These are phyloP conservation scores for Fusarium sp. DNA, from an alignment of 2,329 filamentous ascomycete species.

Conservation along the genomic window DNA sequence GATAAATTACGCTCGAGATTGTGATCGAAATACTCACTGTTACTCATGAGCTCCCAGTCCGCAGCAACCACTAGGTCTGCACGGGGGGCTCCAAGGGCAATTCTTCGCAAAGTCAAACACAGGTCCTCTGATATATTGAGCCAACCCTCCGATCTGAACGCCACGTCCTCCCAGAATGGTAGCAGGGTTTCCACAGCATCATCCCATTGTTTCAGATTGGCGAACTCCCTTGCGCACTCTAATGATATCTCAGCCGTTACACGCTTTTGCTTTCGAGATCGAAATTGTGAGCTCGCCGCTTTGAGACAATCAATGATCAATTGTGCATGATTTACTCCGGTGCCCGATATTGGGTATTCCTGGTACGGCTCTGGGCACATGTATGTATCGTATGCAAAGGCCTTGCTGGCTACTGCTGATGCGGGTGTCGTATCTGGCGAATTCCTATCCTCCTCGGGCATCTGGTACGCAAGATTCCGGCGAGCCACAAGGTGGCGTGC, in stretches of 20 bases:
- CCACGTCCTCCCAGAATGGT: conserved; percentile 66
- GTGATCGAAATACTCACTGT: conserved; percentile 53
- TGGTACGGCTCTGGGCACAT: conserved; percentile 71
- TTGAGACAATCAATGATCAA: conserved; percentile 64
- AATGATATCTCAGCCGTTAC: conserved; percentile 65
- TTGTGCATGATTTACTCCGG: conserved; percentile 63
- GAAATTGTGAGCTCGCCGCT: conserved; percentile 63
- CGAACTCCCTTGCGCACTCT: conserved; percentile 66
- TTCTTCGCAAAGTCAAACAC: conserved; percentile 67
- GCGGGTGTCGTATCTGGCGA: conserved; percentile 59
- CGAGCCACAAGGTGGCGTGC: conserved; percentile 65
- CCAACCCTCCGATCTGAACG: conserved; percentile 69
- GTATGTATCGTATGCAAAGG: conserved; percentile 71
- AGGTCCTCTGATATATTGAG: conserved; percentile 67
- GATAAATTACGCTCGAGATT: not conserved
- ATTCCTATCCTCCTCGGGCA: conserved; percentile 67
- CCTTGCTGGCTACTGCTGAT: conserved; percentile 58
- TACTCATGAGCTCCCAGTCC: conserved; percentile 72
- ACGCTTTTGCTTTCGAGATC: conserved; percentile 62
- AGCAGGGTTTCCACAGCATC: conserved; percentile 63
- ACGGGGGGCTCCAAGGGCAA: conserved; percentile 61
- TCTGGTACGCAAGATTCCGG: conserved; percentile 61
- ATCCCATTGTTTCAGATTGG: conserved; percentile 60
- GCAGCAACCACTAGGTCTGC: conserved; percentile 67
- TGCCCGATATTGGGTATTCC: conserved; percentile 62